Evolutionary conservation across 75 land plant genomes (phyloP), one percentile per base, ranked within the genome.

Genomic region (Sequoia sempervirens): DNA sequence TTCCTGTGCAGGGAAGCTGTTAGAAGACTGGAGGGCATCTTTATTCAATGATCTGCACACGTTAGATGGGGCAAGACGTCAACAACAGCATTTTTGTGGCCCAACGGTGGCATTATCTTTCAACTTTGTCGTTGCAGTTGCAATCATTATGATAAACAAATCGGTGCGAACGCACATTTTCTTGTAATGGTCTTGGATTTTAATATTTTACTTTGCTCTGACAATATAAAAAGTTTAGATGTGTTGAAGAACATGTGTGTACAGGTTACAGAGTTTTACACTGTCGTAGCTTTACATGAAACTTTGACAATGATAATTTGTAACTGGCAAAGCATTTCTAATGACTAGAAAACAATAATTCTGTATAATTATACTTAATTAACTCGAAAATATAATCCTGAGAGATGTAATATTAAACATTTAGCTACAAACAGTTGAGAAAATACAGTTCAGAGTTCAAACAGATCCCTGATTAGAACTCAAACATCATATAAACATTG

Each of bases 61-160:
- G 54, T 88, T 92, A 46, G 96, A 95, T 56, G 92, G 95, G 80
- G 91, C 96, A 54, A 94, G 87, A 81, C 90, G 90, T 54, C 96
- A 92, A 54, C 96, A 96, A 78, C 96, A 94, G 58, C 89, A 91
- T 1, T 68, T 90, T 37, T 96, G 92, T 88, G 96, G 96, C 37
- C 96, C 98, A 13, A 66, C 53, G 37, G 87, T 88, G 64, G 93
- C 98, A 47, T 84, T 96, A 81, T 84, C 98, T 14, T 96, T 96
- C 88, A 96, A 96, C 85, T 96, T 96, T 50, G 1, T 92, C 9
- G 93, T 96, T 73, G 87, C 96, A 75, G 92, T 96, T 85, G 90
- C 92, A 3, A 96, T 96, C 68, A 96, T 96, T 56, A 85, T 96
- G 86, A 86, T 88, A 81, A 96, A 96, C 88, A 96, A 96, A 90